Evolutionary conservation across 768 basidiomycete genomes (phyloP), one percentile per base, ranked within the genome.

Genomic region (Lentinula sp.): DNA sequence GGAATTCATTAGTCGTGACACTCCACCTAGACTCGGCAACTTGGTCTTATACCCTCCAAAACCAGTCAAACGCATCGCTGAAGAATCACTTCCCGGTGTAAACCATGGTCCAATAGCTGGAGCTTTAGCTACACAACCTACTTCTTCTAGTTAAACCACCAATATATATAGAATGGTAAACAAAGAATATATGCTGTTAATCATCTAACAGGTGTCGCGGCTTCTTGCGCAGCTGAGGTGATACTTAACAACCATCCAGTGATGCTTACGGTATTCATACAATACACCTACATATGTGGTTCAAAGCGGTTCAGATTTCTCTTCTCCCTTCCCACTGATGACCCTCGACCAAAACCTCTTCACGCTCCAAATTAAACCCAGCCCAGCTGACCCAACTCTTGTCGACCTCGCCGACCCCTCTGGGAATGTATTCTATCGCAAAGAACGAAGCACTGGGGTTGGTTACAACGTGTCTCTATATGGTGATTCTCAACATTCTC

Each of bases 301-400:
- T 23, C 20, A 28, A 23, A 51, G 28, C 18, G 13, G 50, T 9
- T 51, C 5, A 1, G 9, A 2, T 51, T 16, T 51, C 28, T 32
- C 50, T 20, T 32, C 7, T 2, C 18, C n/a, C 51, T 37, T 53
- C n/a, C 35, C 32, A 10, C 6, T 64, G 66, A 93, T 93, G 91
- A 90, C 90, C 69, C 77, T 94, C 59, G 91, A 93, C 72, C 82
- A 90, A 72, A 93, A 93, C 70, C 77, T 94, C 9, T 94, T 93
- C 76, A 93, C 91, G 2, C 84, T 94, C 59, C 73, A 81, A 63
- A 73, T 92, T 59, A 80, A 80, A 0, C 83, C 83, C 6, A 83
- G 82, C 69, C 72, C 83, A 61, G 80, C 85, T 41, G 79, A 86
- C 63, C 80, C 82, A 9, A 76, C 77, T 63, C 81, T 87, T 13